Evolutionary conservation across 2,329 filamentous ascomycete genomes (phyloP), one percentile per base, ranked within the genome.

Genomic region (Didymosphaeria variabile): DNA sequence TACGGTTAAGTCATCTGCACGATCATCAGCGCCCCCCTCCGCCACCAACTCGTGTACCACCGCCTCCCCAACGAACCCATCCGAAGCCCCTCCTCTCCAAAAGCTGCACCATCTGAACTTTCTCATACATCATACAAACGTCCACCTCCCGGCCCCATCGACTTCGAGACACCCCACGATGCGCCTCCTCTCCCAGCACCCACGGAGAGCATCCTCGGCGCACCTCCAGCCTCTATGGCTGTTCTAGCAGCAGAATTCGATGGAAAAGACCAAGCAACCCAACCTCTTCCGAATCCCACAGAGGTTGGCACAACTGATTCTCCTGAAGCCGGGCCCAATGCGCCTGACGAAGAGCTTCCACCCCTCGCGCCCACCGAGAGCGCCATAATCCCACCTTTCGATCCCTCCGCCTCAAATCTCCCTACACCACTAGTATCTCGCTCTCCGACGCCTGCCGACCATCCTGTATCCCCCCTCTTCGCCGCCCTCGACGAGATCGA

Each of bases 401-500:
- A 66, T 47, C 65, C 66, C 36, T 49, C 55, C 9, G 57, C 45
- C 57, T 56, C 45, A 58, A 59, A 52, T 21, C 66, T 66, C 5
- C 71, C 72, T 3, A 72, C 71, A 44, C 69, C 72, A 13, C 70
- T 72, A 9, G 63, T 65, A 12, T 74, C 75, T 7, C 67, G 66
- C 19, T 65, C 70, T 21, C 60, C 66, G 19, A 71, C 74, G 8
- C 72, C 71, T 8, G 57, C 64, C 26, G 34, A 42, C 36, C 72
- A 65, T 19, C 69, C 70, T 34, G 66, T 72, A 2, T 76, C 76
- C 23, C 75, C 75, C 9, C 66, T 78, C 13, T 77, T 74, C 47
- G 72, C 75, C 40, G 74, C 72, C 3, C 57, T 73, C 19, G 75
- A 77, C 55, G 76, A 78, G 34, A 77, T 77, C 34, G 74, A 77